A percentile compares a stretch with the other conserved stretches of the same genome.
phyloP scores from a whole-genome alignment of 805 yeast species.

The Wickerhamomyces pijperi region DNA sequence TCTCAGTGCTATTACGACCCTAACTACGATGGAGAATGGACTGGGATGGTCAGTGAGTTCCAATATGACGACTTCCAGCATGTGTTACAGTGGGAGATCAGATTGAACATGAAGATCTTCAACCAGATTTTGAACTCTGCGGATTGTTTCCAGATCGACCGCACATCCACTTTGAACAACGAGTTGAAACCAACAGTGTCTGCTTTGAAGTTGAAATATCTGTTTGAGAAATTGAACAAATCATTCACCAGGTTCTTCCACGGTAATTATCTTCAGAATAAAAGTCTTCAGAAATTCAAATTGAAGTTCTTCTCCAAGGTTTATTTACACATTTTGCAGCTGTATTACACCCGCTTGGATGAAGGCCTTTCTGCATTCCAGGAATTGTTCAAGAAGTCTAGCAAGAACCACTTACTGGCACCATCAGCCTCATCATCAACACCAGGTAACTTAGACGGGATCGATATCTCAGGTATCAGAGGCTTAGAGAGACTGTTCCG shows the following conservation, averaged over 20 bases:
- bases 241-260: slow-evolving; percentile 22
- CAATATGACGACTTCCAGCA: slow-evolving; percentile 22
- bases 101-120: slow-evolving; percentile 32
- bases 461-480: slow-evolving; percentile 15
- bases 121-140: slow-evolving; percentile 27
- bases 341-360: slow-evolving; percentile 22
- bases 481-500: slow-evolving; percentile 19
- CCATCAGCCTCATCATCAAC: too few relatives aligned
- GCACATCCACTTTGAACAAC: slow-evolving; percentile 22
- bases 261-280: slow-evolving; percentile 20
- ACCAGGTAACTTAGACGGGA: slow-evolving; percentile 6
- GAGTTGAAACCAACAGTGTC: slow-evolving; percentile 30
- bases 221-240: slow-evolving; percentile 33
- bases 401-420: too few relatives aligned
- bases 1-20: slow-evolving; percentile 31
- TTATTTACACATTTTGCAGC: slow-evolving; percentile 29
- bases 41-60: slow-evolving; percentile 17
- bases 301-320: slow-evolving; percentile 33
- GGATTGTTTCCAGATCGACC: slow-evolving; percentile 35
- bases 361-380: slow-evolving; percentile 20
- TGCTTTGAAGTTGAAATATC: slow-evolving; percentile 28
- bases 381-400: slow-evolving; percentile 11
- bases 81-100: slow-evolving; percentile 39
- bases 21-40: slow-evolving; percentile 19
- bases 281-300: slow-evolving; percentile 32